Evolutionary conservation across 495 filamentous ascomycete genomes (phyloP).

Genomic region (Diplogelasinospora grovesii): DNA sequence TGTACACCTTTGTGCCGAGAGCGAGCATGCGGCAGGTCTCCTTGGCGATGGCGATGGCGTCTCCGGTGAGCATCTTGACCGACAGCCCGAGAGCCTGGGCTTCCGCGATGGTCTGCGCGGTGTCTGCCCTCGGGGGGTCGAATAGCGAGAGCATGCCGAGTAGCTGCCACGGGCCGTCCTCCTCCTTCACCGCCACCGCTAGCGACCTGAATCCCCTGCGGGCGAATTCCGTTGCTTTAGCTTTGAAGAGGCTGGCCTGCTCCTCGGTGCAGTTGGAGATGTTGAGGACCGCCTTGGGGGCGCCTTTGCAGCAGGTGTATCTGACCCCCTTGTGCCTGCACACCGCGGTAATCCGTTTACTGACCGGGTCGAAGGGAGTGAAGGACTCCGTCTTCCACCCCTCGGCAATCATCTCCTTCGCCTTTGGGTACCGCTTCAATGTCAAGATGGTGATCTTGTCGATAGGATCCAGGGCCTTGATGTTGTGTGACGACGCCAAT

Average conservation of each 20-base stretch:
- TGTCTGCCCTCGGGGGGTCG: constrained; percentile 87
- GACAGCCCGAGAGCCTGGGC: constrained; percentile 79
- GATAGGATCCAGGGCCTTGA: constrained; percentile 91
- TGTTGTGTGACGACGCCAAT: constrained; percentile 84
- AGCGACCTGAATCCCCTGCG: constrained; percentile 87
- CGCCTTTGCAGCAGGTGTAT: constrained; percentile 81
- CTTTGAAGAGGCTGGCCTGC: constrained; percentile 73
- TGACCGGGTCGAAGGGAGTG: constrained; percentile 90
- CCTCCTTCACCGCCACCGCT: constrained; percentile 82
- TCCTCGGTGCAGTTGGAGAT: constrained; percentile 71
- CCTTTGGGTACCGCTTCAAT: constrained; percentile 71
- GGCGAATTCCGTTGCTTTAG: constrained; percentile 85
- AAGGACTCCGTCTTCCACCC: constrained; percentile 75
- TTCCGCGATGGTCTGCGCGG: constrained; percentile 82
- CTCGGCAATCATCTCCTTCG: constrained; percentile 64
- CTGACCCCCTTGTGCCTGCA: constrained; percentile 74
- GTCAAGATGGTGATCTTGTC: constrained; percentile 89
- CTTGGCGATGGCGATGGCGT: constrained; percentile 86
- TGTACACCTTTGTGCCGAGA: constrained; percentile 90
- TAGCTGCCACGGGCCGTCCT: constrained; percentile 72
- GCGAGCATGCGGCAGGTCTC: constrained; percentile 86
- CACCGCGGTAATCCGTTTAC: constrained; percentile 86
- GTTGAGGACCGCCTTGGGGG: constrained; percentile 74
- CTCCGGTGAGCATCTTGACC: constrained; percentile 96
- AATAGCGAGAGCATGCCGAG: constrained; percentile 91